Conservation (phyloP, 768 basidiomycete species). For the Clavulina sp. region DNA sequence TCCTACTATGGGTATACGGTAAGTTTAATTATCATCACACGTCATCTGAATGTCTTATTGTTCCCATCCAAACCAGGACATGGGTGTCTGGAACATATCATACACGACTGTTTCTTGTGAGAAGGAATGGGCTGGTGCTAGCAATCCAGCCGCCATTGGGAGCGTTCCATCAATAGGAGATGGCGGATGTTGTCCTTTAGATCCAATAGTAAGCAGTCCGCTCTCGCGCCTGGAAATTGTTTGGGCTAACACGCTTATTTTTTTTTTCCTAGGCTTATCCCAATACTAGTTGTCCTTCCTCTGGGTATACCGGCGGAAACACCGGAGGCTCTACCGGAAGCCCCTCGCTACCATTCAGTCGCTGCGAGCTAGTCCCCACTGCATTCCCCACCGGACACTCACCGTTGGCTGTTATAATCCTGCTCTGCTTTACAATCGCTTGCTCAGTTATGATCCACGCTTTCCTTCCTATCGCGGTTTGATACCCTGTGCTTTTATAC, state of each 20-base stretch:
- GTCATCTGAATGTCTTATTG: neutral
- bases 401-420: no score
- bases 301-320: neutral
- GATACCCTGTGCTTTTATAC: no score
- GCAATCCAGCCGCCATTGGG: conserved; percentile 43
- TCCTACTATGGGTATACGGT: conserved; percentile 35
- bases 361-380: no score
- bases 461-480: no score
- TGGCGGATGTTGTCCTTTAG: conserved; percentile 53
- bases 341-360: no score
- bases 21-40: neutral
- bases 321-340: no score
- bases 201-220: conserved; percentile 33
- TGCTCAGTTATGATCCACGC: no score
- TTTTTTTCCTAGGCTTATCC: neutral
- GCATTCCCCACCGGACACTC: no score
- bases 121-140: conserved; percentile 42
- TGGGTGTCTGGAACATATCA: conserved; percentile 72
- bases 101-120: conserved; percentile 50
- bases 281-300: neutral
- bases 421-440: no score
- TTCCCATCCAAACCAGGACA: conserved; percentile 34
- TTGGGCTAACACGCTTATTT: neutral
- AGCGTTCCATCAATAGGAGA: conserved; percentile 35
- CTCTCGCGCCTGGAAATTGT: neutral